Evolutionary conservation across 2,329 filamentous ascomycete species (phyloP), one percentile per base, ranked within the genome.

Genomic region (Cryoendolithus antarcticus): DNA sequence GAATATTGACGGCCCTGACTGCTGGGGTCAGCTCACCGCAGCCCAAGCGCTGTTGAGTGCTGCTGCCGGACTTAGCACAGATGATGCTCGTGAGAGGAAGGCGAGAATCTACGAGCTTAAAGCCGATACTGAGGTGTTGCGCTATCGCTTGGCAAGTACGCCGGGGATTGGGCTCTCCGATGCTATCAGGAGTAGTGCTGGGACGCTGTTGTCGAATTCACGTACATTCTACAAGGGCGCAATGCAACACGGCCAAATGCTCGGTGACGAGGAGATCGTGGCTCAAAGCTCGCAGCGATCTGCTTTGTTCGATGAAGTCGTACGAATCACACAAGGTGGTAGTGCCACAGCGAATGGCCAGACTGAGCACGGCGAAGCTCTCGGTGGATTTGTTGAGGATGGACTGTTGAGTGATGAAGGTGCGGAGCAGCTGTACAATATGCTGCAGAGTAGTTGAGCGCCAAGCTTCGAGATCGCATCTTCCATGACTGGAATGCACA

Each of bases 181-280:
- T 36, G 49, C 56, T 4, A 48, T 64, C 4, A 52, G 58, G 19
- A 63, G 64, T 35, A 69, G 71, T 48, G 60, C 57, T 3, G 47
- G 57, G 4, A 69, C 64, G 2, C 56, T 77, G 9, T 51, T 73
- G 30, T 66, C 65, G 39, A 77, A 77, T 47, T 71, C 74, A 1
- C 66, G 69, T 44, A 72, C 67, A 4, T 77, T 72, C 49, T 77
- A 74, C 48, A 65, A 69, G 12, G 72, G 73, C 30, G 72, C 70
- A 5, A 44, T 48, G 15, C 49, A 49, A n/a, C 45, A 50, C 67
- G 45, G 58, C 60, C 33, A 55, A 54, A 12, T 65, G 67, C 37
- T 69, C 62, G 12, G 58, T 60, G 29, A 61, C 63, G 19, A 72
- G 71, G 62, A 64, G 4, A 27, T 27, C 7, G 54, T 74, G 13